Percentiles rank a stretch among this genome's conserved stretches.
These are phyloP conservation scores for Aspergillus diversus DNA, from an alignment of 495 filamentous ascomycete species.

Conservation along the genomic window DNA sequence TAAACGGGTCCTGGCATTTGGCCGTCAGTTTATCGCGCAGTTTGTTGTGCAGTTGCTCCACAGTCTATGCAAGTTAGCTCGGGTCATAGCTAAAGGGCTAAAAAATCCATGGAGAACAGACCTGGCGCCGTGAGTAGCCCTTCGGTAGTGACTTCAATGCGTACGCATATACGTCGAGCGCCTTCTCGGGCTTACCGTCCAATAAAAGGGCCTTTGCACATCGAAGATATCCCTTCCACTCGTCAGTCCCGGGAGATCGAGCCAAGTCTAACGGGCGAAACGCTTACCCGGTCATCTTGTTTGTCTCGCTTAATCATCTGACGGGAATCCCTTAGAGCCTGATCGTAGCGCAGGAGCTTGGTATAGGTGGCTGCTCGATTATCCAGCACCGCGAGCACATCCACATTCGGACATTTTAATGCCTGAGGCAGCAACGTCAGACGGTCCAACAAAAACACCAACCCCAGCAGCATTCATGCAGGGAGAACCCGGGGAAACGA, in stretches of 20 bases:
- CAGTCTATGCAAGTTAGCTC: constrained; percentile 33
- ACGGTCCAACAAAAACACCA: not conserved
- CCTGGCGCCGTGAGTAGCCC: constrained; percentile 48
- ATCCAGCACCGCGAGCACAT: constrained; percentile 54
- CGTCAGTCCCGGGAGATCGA: not conserved
- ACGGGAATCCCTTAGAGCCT: constrained; percentile 61
- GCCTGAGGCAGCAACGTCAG: constrained; percentile 32
- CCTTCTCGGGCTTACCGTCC: constrained; percentile 55
- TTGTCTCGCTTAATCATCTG: constrained; percentile 59
- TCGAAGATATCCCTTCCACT: constrained; percentile 63
- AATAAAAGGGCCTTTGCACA: constrained; percentile 63
- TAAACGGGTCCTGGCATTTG: constrained; percentile 50
- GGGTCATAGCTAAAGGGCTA: constrained; percentile 9
- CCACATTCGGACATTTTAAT: constrained; percentile 33
- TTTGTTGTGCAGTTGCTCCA: constrained; percentile 50
- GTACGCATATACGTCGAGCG: constrained; percentile 63
- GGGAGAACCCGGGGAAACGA: too few relatives aligned
- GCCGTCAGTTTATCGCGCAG: constrained; percentile 37
- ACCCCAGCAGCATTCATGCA: too few relatives aligned
- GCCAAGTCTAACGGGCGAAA: not conserved
- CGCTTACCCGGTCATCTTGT: constrained; percentile 50
- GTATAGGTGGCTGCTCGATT: constrained; percentile 63
- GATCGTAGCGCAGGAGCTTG: constrained; percentile 56
- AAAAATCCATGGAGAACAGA: constrained; percentile 27
- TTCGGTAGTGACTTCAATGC: constrained; percentile 54